phyloP scores from a whole-genome alignment of 2,329 filamentous ascomycete genomes.

The Monilinia vaccinii-corymbosi region DNA sequence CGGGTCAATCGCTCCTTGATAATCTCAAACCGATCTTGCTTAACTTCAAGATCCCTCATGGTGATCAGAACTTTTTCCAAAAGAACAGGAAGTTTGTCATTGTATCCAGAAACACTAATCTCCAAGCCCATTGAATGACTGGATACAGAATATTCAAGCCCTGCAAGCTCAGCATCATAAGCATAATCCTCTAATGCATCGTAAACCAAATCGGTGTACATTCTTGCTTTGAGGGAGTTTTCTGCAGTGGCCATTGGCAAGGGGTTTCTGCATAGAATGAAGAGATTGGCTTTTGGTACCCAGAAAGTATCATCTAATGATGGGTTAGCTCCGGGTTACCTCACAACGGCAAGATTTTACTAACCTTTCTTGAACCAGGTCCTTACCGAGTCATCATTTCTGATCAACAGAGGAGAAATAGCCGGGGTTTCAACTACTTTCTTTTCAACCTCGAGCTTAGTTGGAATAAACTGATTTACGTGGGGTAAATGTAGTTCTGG shows the following conservation, averaged over 20 bases:
- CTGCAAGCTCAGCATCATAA: conserved; percentile 91
- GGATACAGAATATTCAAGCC: conserved; percentile 72
- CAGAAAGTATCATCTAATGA: conserved; percentile 78
- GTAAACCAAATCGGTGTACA: conserved; percentile 79
- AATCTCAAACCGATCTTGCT: conserved; percentile 81
- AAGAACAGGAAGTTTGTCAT: conserved; percentile 87
- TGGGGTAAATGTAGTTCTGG: conserved; percentile 76
- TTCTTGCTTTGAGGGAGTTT: conserved; percentile 64
- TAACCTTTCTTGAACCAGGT: conserved; percentile 84
- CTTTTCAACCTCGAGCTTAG: conserved; percentile 87
- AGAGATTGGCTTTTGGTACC: conserved; percentile 88
- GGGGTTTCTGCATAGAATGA: conserved; percentile 71
- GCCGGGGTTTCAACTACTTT: conserved; percentile 73
- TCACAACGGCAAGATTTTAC: neutral
- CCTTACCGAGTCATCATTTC: conserved; percentile 70
- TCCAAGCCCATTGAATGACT: conserved; percentile 66
- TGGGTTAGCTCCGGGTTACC: neutral
- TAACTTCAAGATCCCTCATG: conserved; percentile 76
- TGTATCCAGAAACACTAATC: conserved; percentile 80
- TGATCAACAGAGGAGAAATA: conserved; percentile 68
- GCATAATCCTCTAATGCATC: conserved; percentile 89
- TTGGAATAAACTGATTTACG: conserved; percentile 93
- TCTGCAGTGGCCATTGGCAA: conserved; percentile 71
- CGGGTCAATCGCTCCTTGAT: conserved; percentile 77
- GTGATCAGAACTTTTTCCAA: conserved; percentile 80